Conservation (phyloP, 768 basidiomycete species). For the Amanita molliuscula region DNA sequence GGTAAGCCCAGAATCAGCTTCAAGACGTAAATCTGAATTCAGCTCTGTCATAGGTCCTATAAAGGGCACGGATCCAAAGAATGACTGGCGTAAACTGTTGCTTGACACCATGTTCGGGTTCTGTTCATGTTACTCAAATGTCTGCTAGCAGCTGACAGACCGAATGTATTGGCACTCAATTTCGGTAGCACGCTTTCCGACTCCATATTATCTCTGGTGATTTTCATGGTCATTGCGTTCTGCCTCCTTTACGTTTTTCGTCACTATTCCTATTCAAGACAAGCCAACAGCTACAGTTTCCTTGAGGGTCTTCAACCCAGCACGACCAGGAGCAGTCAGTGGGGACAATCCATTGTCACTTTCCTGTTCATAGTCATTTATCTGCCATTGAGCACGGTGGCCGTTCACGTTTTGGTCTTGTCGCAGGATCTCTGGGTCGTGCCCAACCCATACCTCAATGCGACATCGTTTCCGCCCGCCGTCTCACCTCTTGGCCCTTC, state of each 20-base stretch:
- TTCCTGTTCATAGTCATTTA: constrained; percentile 64
- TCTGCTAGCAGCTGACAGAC: constrained; percentile 27
- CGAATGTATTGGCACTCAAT: constrained; percentile 67
- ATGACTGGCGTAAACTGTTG: constrained; percentile 48
- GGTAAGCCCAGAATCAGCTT: constrained; percentile 23
- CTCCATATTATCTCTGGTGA: constrained; percentile 48
- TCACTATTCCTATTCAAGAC: constrained; percentile 35
- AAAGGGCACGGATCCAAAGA: constrained; percentile 23
- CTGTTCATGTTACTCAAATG: background rate
- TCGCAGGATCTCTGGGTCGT: constrained; percentile 69
- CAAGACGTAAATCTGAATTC: background rate
- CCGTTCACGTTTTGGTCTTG: constrained; percentile 69
- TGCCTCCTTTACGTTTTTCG: constrained; percentile 50
- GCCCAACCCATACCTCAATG: constrained; percentile 55
- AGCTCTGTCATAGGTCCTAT: constrained; percentile 24
- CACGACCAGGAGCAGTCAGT: constrained; percentile 29
- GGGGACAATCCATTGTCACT: constrained; percentile 48
- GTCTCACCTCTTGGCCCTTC: constrained; percentile 45
- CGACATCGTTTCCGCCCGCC: constrained; percentile 37
- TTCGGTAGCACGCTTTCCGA: constrained; percentile 51
- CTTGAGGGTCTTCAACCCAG: constrained; percentile 47
- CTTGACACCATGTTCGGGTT: constrained; percentile 55
- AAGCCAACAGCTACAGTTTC: constrained; percentile 36
- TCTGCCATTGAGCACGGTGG: constrained; percentile 69
- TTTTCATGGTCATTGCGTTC: constrained; percentile 46